Evolutionary conservation across 495 filamentous ascomycete genomes (phyloP).

Genomic region (Xylaria acuta): DNA sequence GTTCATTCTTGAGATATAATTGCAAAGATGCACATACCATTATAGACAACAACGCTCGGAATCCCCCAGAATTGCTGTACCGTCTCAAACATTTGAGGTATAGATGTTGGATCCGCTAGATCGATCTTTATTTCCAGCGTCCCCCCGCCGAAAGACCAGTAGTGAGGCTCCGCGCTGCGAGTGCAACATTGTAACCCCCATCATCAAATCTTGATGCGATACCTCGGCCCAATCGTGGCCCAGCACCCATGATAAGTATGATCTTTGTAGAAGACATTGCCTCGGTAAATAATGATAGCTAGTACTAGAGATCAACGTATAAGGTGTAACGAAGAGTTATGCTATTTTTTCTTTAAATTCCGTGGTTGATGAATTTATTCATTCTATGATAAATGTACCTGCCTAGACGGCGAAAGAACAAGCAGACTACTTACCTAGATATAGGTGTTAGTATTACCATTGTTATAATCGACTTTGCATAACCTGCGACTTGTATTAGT

Average conservation of each 20-base stretch:
- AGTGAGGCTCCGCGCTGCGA: neutral
- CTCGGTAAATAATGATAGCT: neutral
- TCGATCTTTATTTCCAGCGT: neutral
- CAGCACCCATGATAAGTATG: neutral
- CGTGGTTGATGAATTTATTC: neutral
- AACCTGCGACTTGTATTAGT: neutral
- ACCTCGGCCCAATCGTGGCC: neutral
- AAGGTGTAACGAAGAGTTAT: neutral
- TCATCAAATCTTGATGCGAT: neutral
- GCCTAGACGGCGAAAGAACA: neutral
- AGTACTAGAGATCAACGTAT: neutral
- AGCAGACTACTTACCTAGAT: neutral
- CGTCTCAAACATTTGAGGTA: neutral
- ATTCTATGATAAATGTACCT: neutral
- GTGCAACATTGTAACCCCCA: conserved; percentile 1
- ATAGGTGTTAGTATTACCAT: neutral
- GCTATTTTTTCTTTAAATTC: neutral
- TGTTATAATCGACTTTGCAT: neutral
- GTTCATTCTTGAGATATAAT: neutral
- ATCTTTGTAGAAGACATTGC: neutral
- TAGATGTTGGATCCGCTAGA: neutral
- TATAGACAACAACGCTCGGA: neutral
- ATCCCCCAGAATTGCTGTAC: neutral
- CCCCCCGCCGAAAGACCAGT: neutral
- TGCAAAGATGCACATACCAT: neutral